Evolutionary conservation across 2,329 filamentous ascomycete species (phyloP).

Genomic region (Colletotrichum coccodes): DNA sequence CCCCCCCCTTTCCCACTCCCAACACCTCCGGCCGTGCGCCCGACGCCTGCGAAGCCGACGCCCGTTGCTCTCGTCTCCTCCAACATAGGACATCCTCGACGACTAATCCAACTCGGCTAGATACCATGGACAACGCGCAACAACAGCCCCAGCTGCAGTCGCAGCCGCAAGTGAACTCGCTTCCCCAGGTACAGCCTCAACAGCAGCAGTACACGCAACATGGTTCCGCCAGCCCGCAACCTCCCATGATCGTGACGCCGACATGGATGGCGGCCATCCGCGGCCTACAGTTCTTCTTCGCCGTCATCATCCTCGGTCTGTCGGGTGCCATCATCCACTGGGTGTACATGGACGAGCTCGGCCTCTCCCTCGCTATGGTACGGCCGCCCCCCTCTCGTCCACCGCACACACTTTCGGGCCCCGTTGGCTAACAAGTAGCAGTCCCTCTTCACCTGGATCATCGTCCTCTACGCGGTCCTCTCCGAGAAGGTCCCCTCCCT

Average conservation of each 20-base stretch:
- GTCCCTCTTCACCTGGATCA: slow-evolving; percentile 58
- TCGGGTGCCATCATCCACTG: slow-evolving; percentile 52
- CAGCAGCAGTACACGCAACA: background rate
- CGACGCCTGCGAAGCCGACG: background rate
- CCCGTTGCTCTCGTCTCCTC: background rate
- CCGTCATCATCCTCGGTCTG: slow-evolving; percentile 55
- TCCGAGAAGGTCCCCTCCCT: slow-evolving; percentile 50
- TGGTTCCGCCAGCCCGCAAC: background rate
- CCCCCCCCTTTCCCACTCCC: background rate
- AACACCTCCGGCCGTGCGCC: too few species aligned
- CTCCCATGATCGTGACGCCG: slow-evolving; percentile 50
- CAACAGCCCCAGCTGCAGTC: background rate
- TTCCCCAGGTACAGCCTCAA: background rate
- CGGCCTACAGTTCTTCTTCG: slow-evolving; percentile 51
- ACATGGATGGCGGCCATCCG: slow-evolving; percentile 54
- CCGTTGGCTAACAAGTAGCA: too few species aligned
- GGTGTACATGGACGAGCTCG: slow-evolving; percentile 50
- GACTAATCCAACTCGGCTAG: background rate
- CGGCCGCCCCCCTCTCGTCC: too few species aligned
- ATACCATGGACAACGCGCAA: slow-evolving; percentile 10
- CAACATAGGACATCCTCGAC: background rate
- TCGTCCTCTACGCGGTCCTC: slow-evolving; percentile 52
- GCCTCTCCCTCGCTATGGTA: slow-evolving; percentile 54
- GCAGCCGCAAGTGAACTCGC: background rate
- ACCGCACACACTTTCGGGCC: background rate